Evolutionary conservation across 352 stramenopile genomes (phyloP), one percentile per base, ranked within the genome.

Genomic region (Phytopythium vexans): DNA sequence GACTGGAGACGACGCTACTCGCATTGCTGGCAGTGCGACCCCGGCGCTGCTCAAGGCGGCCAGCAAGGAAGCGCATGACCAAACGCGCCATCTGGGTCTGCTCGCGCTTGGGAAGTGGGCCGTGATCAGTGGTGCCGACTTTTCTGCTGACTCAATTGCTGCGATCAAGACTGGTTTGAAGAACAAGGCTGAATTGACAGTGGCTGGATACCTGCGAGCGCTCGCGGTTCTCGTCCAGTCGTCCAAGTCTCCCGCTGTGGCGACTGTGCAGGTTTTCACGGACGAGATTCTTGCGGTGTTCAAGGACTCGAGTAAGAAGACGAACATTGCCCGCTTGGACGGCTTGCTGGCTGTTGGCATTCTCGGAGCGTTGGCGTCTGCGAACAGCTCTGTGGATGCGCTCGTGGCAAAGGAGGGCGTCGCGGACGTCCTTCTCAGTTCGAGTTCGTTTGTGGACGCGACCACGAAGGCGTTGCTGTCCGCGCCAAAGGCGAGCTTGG

Each of bases 51-150:
- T 90, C 7, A 90, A 91, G 63, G 78, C 81, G 11, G 65, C 88
- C 33, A 70, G 71, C 46, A 95, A 95, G 64, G 86, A 95, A 56
- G 82, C 84, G 33, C 83, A 95, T 41, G 84, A 95, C 58, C 62
- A 79, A 45, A 88, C 82, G n/a, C 82, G 86, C 14, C 61, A 92
- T 46, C 41, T 92, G 8, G 82, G 79, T 12, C 54, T 94, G 11
- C 56, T 92, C 12, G 74, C 81, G 0, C 65, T 95, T 7, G 82
- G 84, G 46, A 87, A 88, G 53, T 94, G 83, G 82, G 61, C 90
- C 32, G 60, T 69, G 27, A 66, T 90, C 45, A 66, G 70, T 35
- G 60, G 59, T n/a, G 68, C 86, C 32, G 70, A 82, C 37, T 41
- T 95, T 6, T 60, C 77, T 9, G 54, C 62, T 11, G 63, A 77